Base-by-base conservation (phyloP, 1,284 basidiomycete species). In the Fomes fomentarius region DNA sequence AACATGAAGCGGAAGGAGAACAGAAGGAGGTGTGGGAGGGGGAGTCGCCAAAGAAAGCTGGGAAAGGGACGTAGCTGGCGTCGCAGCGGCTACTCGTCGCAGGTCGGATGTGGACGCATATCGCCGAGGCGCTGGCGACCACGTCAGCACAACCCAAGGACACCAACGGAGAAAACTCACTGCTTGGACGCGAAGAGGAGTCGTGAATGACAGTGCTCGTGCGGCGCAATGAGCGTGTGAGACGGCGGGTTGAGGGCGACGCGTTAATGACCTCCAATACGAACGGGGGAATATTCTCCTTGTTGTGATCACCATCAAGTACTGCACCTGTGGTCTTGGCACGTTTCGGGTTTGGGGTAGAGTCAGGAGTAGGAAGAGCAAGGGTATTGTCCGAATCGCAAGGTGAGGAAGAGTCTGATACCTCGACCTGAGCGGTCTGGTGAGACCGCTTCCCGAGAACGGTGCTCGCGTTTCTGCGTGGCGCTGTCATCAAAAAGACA, bases 271-370 rank as follows among this genome's bases (percentile, higher is more conserved):
- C 60, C 41, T 77, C 74, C 35, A 66, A 61, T 41, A 68, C 70
- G 58, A 80, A 76, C 2, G 87, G 87, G n/a, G 87, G 83, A 19
- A 89, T 77, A 62, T 90, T 90, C 67, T 90, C 87, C 74, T 90
- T 90, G 69, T 90, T 90, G 25, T 76, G 74, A 44, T 83, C 80
- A 34, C 77, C 80, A 60, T 85, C 84, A n/a, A 76, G 52, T 19
- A 69, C 57, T 2, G 69, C 70, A 4, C 68, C 66, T 5, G 77
- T 76, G 17, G 77, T 82, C 44, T 81, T 78, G 35, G 77, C 70
- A 47, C 87, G 83, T 71, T 90, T 90, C 31, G 79, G 72, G 62
- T 78, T 81, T n/a, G 87, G 87, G 4, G 82, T 84, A 17, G 74
- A 69, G 54, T 87, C 84, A 8, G 85, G 85, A 0, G 85, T 84